Base-by-base conservation (phyloP, 106 monocot species). In the Xerophyta viscosa region DNA sequence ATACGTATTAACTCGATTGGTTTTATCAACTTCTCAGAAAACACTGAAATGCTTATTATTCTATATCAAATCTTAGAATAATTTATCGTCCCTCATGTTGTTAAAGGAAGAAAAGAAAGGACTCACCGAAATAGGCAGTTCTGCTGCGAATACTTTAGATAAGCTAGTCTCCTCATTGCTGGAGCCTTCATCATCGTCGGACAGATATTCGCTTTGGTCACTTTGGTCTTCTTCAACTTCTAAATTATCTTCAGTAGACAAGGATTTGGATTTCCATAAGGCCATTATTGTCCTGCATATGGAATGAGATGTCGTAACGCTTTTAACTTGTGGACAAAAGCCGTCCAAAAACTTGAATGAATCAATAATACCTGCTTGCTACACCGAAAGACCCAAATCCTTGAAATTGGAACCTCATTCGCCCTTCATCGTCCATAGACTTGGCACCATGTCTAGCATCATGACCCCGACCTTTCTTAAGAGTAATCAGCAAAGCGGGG, bases 321-420 rank as follows among this genome's bases (percentile, higher is more conserved):
- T 3, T 50, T 27, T n/a, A n/a, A n/a, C n/a, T n/a, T n/a, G n/a
- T n/a, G n/a, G n/a, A n/a, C n/a, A n/a, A n/a, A n/a, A n/a, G n/a
- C n/a, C n/a, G n/a, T n/a, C n/a, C n/a, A n/a, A n/a, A n/a, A n/a
- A n/a, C n/a, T n/a, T n/a, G n/a, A n/a, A n/a, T n/a, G n/a, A n/a
- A n/a, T n/a, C n/a, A n/a, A n/a, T n/a, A n/a, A n/a, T n/a, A n/a
- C 86, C 77, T 77, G 69, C 60, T 63, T 18, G 70, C 70, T 8
- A 11, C 41, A 36, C 58, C 60, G 48, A 87, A 81, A 15, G 77
- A 71, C 9, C 43, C 67, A 62, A 87, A 81, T 20, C 81, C 65
- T 12, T 81, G 86, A 53, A 87, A 87, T 41, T 73, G 73, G 47
- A 87, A 81, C 21, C 52, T 73, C 5, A 74, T 48, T 44, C 86